Percentiles rank a stretch among this genome's conserved stretches.
Evolutionary conservation across 192 early-diverging fungal species (phyloP).

Genomic region (Borealophlyctis nickersoniae): DNA sequence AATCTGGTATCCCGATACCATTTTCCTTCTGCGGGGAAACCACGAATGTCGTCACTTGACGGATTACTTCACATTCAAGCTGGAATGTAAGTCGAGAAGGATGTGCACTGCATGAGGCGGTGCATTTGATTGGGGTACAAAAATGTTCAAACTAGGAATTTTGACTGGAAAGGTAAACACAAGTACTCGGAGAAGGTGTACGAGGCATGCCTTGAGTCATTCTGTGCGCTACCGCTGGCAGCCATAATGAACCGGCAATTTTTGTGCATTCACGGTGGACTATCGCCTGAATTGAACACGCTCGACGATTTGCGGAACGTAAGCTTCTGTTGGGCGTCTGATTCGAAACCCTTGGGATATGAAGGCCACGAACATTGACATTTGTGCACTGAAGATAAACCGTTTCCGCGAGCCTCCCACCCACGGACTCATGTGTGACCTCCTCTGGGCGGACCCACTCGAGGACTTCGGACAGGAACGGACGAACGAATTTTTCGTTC

Average conservation of each 20-base stretch:
- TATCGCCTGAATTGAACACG: conserved; percentile 89
- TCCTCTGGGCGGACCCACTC: conserved; percentile 92
- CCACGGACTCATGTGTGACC: conserved; percentile 93
- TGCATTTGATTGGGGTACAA: background rate
- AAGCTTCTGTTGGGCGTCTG: too few species aligned
- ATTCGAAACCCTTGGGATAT: too few species aligned
- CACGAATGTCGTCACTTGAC: conserved; percentile 97
- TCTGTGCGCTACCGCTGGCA: conserved; percentile 87
- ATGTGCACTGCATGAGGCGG: background rate
- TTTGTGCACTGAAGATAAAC: conserved; percentile 73
- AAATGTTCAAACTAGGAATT: background rate
- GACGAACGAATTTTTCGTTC: conserved; percentile 81
- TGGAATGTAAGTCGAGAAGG: conserved; percentile 70
- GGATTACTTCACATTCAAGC: conserved; percentile 96
- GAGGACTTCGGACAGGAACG: conserved; percentile 97
- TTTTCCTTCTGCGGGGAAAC: conserved; percentile 91
- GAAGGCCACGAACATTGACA: too few species aligned
- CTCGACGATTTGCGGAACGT: conserved; percentile 78
- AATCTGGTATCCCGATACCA: conserved; percentile 81
- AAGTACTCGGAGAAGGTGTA: conserved; percentile 92
- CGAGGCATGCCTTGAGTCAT: conserved; percentile 86
- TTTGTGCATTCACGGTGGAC: conserved; percentile 93
- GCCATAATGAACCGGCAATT: conserved; percentile 95
- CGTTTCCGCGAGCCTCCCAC: conserved; percentile 91
- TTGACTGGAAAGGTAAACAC: conserved; percentile 69